These are phyloP conservation scores for Hyparrhenia diplandra DNA, from an alignment of 176 grass and related monocot genomes.

Conservation along the genomic window DNA sequence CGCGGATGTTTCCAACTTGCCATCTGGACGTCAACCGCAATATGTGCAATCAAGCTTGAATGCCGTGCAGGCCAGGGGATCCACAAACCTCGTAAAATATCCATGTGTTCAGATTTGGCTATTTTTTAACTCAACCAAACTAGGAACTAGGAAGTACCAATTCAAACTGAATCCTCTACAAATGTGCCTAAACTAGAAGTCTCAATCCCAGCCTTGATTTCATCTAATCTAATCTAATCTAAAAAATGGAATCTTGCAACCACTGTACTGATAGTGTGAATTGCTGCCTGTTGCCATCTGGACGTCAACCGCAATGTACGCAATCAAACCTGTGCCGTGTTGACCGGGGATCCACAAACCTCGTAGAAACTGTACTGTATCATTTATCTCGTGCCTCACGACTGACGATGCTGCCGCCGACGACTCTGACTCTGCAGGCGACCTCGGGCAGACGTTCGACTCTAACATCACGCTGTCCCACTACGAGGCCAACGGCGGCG, in stretches of 20 bases:
- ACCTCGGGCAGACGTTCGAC: constrained; percentile 74
- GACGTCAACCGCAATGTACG: background rate
- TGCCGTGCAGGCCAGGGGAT: background rate
- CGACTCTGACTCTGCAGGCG: constrained; percentile 29
- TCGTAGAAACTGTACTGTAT: background rate
- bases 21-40: background rate
- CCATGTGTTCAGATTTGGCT: background rate
- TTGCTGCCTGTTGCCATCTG: background rate
- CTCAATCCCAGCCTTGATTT: no score
- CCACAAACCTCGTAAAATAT: no score
- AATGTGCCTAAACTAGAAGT: no score
- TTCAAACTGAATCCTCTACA: background rate
- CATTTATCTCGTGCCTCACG: no score
- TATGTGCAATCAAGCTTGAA: background rate
- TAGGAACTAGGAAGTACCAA: background rate
- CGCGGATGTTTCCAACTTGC: background rate
- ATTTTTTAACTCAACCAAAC: background rate
- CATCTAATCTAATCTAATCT: no score
- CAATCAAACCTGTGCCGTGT: background rate
- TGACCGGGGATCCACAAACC: background rate
- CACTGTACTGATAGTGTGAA: background rate
- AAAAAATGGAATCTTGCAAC: background rate
- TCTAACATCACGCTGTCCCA: constrained; percentile 62
- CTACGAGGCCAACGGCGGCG: constrained; percentile 37
- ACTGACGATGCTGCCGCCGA: background rate